Conservation (phyloP, 495 filamentous ascomycete genomes). For the Apodospora peruviana region DNA sequence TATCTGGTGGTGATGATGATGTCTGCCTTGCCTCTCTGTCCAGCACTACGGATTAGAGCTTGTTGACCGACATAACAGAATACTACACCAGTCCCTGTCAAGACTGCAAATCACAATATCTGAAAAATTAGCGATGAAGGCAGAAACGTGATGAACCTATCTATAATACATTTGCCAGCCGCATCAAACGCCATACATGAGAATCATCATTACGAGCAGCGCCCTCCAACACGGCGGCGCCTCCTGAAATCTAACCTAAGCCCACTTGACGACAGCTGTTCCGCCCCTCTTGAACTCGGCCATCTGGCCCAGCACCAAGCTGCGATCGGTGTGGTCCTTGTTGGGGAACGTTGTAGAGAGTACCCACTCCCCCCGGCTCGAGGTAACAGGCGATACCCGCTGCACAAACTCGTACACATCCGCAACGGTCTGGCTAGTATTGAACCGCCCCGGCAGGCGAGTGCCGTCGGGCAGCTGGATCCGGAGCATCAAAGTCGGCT, state of each 20-base stretch:
- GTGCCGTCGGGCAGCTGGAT: slow-evolving; percentile 90
- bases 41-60: too few relatives aligned
- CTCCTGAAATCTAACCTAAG: slow-evolving; percentile 31
- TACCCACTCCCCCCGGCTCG: slow-evolving; percentile 62
- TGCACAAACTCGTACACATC: slow-evolving; percentile 86
- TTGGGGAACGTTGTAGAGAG: slow-evolving; percentile 95
- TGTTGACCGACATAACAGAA: too few relatives aligned
- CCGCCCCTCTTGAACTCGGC: slow-evolving; percentile 75
- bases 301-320: slow-evolving; percentile 64
- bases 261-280: slow-evolving; percentile 87
- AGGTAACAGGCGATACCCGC: slow-evolving; percentile 55
- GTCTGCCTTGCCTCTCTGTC: too few relatives aligned
- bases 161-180: too few relatives aligned
- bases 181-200: not conserved
- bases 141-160: too few relatives aligned
- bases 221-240: not conserved
- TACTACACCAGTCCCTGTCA: too few relatives aligned
- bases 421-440: slow-evolving; percentile 82
- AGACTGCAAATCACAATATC: too few relatives aligned
- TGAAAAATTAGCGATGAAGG: too few relatives aligned
- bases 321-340: slow-evolving; percentile 79
- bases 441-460: slow-evolving; percentile 80
- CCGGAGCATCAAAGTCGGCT: slow-evolving; percentile 73
- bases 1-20: too few relatives aligned
- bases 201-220: not conserved